Percentiles rank a stretch among this genome's conserved stretches.
These are phyloP conservation scores for Hypoxylon rickii DNA, from an alignment of 495 filamentous ascomycete genomes.

Conservation along the genomic window DNA sequence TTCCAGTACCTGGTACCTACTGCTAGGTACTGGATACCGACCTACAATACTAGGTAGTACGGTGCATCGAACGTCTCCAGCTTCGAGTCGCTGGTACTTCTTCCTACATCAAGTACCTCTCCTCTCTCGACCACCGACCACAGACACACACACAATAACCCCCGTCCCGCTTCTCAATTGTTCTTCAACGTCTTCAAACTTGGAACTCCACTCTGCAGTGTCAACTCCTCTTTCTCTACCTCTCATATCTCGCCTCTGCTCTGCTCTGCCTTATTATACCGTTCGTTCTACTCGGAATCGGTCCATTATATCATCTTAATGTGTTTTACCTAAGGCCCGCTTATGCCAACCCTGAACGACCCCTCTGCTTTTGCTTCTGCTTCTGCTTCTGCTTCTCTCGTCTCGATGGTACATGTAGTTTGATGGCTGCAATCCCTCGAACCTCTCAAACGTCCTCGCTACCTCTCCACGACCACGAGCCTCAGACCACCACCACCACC, in stretches of 20 bases:
- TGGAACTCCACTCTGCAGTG: conserved; percentile 25
- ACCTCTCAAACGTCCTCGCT: conserved; percentile 26
- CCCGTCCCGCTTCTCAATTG: conserved; percentile 36
- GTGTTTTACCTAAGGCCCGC: conserved; percentile 23
- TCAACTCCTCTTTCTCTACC: conserved; percentile 9
- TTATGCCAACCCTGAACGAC: conserved; percentile 21
- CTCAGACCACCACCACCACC: conserved; percentile 14
- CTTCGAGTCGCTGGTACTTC: too few species aligned
- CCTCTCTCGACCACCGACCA: too few species aligned
- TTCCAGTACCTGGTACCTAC: conserved; percentile 21
- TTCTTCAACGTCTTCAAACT: conserved; percentile 33
- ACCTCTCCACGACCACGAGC: conserved; percentile 32
- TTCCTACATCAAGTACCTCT: too few species aligned
- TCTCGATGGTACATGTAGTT: conserved; percentile 30
- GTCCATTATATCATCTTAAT: conserved; percentile 32
- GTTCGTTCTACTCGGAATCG: conserved; percentile 18
- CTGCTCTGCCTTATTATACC: conserved; percentile 14
- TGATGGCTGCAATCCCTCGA: conserved; percentile 37
- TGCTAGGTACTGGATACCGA: too few species aligned
- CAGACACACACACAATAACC: conserved; percentile 25
- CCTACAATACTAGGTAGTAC: too few species aligned
- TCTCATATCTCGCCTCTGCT: neutral
- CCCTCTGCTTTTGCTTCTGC: neutral
- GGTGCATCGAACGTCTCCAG: too few species aligned
- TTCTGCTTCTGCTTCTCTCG: neutral